phyloP scores from a whole-genome alignment of 2,329 filamentous ascomycete species.

The Phialocephala subalpina region DNA sequence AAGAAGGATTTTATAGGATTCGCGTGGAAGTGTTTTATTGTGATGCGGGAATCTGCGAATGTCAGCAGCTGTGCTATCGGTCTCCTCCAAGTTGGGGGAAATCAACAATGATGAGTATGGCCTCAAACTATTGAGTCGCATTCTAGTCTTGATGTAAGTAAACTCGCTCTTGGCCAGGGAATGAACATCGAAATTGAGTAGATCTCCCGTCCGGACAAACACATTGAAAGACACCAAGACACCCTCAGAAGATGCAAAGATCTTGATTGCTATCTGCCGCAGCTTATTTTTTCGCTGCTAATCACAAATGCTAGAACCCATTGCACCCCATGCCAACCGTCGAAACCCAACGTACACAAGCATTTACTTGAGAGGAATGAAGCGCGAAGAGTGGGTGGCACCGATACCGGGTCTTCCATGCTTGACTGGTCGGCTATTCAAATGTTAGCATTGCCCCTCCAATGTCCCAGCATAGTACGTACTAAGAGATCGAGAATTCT shows the following conservation, averaged over 20 bases:
- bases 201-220: background rate
- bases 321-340: slow-evolving; percentile 35
- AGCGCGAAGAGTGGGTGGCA: slow-evolving; percentile 99
- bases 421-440: slow-evolving; percentile 95
- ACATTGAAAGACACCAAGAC: background rate
- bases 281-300: slow-evolving; percentile 30
- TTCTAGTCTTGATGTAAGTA: background rate
- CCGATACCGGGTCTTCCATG: slow-evolving; percentile 99
- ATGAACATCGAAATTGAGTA: background rate
- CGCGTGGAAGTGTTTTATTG: no score
- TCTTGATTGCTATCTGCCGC: slow-evolving; percentile 32
- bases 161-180: background rate
- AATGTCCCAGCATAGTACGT: slow-evolving; percentile 55
- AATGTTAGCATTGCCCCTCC: slow-evolving; percentile 55
- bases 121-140: no score
- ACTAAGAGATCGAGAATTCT: slow-evolving; percentile 99
- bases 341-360: slow-evolving; percentile 34
- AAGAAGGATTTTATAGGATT: no score
- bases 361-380: slow-evolving; percentile 99
- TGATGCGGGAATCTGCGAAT: no score
- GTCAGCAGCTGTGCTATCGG: no score
- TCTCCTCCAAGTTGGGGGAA: no score
- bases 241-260: slow-evolving; percentile 24
- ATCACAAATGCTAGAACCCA: slow-evolving; percentile 33
- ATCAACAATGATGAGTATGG: no score